phyloP scores from a whole-genome alignment of 1,284 basidiomycete species.

The Cryptococcus sp. region DNA sequence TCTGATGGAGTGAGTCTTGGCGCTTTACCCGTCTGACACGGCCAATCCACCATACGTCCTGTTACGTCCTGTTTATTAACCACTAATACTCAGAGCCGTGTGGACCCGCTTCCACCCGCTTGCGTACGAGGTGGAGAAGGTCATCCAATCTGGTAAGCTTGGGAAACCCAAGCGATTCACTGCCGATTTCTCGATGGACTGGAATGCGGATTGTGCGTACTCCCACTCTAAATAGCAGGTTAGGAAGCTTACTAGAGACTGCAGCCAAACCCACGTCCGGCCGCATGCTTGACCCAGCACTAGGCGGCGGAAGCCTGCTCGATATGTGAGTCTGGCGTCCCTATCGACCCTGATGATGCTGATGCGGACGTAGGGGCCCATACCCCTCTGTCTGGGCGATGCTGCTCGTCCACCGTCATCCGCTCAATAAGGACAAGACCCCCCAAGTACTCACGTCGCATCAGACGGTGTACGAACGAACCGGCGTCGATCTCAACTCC shows the following conservation, averaged over 20 bases:
- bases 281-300: conserved; percentile 73
- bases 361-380: conserved; percentile 61
- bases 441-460: conserved; percentile 56
- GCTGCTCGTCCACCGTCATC: conserved; percentile 75
- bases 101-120: conserved; percentile 55
- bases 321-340: conserved; percentile 62
- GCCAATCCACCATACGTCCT: background rate
- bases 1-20: conserved; percentile 84
- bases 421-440: conserved; percentile 62
- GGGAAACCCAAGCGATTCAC: conserved; percentile 55
- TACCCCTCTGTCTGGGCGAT: conserved; percentile 84
- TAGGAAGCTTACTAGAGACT: background rate
- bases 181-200: conserved; percentile 74
- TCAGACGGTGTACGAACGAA: conserved; percentile 62
- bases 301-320: conserved; percentile 82
- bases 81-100: conserved; percentile 38
- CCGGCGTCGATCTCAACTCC: conserved; percentile 77
- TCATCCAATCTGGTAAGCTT: conserved; percentile 48
- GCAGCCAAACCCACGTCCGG: conserved; percentile 53
- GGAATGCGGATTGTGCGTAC: conserved; percentile 67
- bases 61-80: no score
- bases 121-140: conserved; percentile 48
- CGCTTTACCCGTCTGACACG: background rate
- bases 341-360: conserved; percentile 34
- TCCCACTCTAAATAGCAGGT: background rate